Evolutionary conservation across 768 basidiomycete genomes (phyloP).

Genomic region (Podaxis sp.): DNA sequence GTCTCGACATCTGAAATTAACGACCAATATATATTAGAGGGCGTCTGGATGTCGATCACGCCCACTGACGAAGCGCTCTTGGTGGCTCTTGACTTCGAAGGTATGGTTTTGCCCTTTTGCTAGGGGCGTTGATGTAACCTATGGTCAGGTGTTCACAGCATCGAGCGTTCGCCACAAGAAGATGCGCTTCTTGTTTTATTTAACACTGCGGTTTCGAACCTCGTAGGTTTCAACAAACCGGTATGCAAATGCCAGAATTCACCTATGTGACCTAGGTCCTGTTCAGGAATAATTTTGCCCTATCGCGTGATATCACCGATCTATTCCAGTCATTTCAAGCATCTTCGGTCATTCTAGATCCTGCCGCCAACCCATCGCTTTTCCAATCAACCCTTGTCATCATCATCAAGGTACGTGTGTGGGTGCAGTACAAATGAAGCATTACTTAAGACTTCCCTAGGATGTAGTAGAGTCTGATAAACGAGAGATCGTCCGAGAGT

Average conservation of each 20-base stretch:
- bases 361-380: slow-evolving; percentile 52
- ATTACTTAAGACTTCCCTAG: slow-evolving; percentile 25
- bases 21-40: slow-evolving; percentile 31
- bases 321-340: slow-evolving; percentile 63
- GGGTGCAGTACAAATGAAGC: background rate
- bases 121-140: background rate
- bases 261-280: slow-evolving; percentile 40
- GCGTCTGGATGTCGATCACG: slow-evolving; percentile 67
- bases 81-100: slow-evolving; percentile 66
- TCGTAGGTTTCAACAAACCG: slow-evolving; percentile 30
- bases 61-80: slow-evolving; percentile 53
- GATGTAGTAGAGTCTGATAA: slow-evolving; percentile 65
- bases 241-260: background rate
- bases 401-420: slow-evolving; percentile 52
- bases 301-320: slow-evolving; percentile 57
- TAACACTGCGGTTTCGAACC: slow-evolving; percentile 63
- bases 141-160: slow-evolving; percentile 54
- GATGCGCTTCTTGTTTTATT: slow-evolving; percentile 63
- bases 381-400: slow-evolving; percentile 60
- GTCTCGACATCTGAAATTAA: background rate
- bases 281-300: slow-evolving; percentile 65
- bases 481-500: slow-evolving; percentile 58
- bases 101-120: slow-evolving; percentile 22
- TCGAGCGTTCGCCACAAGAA: slow-evolving; percentile 63
- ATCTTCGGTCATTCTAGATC: slow-evolving; percentile 56